Base-by-base conservation (phyloP, 116 monocot genomes). In the Trichopus zeylanicus region DNA sequence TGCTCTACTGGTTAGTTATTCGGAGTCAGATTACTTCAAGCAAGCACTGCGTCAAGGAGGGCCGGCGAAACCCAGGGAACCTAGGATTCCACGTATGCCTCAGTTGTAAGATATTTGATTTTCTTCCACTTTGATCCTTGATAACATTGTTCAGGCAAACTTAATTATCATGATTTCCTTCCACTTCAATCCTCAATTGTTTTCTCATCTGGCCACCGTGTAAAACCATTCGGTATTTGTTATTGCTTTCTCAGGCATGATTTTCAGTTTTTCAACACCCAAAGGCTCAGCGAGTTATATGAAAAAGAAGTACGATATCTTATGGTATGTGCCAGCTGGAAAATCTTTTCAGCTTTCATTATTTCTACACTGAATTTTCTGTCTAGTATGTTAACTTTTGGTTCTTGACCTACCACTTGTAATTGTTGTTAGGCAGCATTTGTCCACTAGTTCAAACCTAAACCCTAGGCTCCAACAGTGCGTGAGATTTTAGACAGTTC, bases 281-380 rank as follows among this genome's bases (percentile, higher is more conserved):
- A 80, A 57, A 91, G 91, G 28, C 59, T 98, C 10, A 91, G 63
- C 62, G 85, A 98, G 68, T 60, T 98, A 49, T 98, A 88, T 70
- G 91, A 98, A 62, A 98, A 98, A 56, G 98, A 98, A 85, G 91
- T 91, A 26, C 74, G 88, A 10, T 98, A 82, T 74, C 88, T 90
- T 33, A 76, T 90, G 95, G 95, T 95, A 49, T 13, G 75, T 71
- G 0, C 32, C n/a, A 63, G 13, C 42, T 15, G 8, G 13, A 42
- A 42, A 42, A 42, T 42, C 16, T 18, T 35, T n/a, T 34, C 56
- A 6, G 39, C 35, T 20, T 21, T 68, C 9, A 49, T 26, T 29
- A 37, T 12, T 51, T 56, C 26, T 16, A 46, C 8, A 16, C n/a
- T 28, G 10, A 16, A 7, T 55, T 26, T 55, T 55, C 28, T 18